Conservation (phyloP, 2,329 filamentous ascomycete genomes). For the Fusarium kyushuense region DNA sequence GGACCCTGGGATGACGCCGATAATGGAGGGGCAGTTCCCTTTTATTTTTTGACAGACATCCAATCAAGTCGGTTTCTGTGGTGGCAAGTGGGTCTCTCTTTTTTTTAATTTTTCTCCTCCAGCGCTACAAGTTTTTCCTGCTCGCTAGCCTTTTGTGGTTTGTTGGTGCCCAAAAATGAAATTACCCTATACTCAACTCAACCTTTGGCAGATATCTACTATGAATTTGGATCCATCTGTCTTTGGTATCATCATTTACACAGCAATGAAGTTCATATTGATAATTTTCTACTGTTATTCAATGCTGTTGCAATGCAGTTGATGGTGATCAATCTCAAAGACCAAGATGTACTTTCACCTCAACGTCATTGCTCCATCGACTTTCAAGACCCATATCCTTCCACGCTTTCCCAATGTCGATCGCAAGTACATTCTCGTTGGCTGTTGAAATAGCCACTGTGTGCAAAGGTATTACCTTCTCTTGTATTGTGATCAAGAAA, state of each 20-base stretch:
- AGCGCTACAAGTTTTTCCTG: slow-evolving; percentile 3
- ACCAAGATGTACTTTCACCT: slow-evolving; percentile 71
- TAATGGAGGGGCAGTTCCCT: slow-evolving; percentile 32
- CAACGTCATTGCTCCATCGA: slow-evolving; percentile 85
- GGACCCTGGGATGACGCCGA: slow-evolving; percentile 37
- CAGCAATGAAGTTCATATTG: not conserved
- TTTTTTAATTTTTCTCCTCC: not conserved
- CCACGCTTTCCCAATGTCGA: slow-evolving; percentile 85
- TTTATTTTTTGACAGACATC: slow-evolving; percentile 5
- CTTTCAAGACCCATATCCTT: slow-evolving; percentile 74
- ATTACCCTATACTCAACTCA: not conserved
- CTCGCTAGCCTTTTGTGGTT: slow-evolving; percentile 21
- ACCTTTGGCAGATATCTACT: not conserved
- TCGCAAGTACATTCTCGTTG: slow-evolving; percentile 74
- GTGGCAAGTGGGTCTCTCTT: slow-evolving; percentile 4
- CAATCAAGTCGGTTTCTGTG: not conserved
- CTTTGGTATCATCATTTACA: not conserved
- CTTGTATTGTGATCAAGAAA: slow-evolving; percentile 81
- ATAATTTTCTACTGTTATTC: not conserved
- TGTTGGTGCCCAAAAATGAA: not conserved
- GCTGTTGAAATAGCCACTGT: slow-evolving; percentile 70
- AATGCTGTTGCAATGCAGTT: too few relatives aligned
- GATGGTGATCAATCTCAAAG: slow-evolving; percentile 49
- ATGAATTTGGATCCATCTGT: too few relatives aligned
- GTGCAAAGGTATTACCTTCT: slow-evolving; percentile 73